Evolutionary conservation across 345 rosid species (phyloP).

Genomic region (Murraya koenigii): DNA sequence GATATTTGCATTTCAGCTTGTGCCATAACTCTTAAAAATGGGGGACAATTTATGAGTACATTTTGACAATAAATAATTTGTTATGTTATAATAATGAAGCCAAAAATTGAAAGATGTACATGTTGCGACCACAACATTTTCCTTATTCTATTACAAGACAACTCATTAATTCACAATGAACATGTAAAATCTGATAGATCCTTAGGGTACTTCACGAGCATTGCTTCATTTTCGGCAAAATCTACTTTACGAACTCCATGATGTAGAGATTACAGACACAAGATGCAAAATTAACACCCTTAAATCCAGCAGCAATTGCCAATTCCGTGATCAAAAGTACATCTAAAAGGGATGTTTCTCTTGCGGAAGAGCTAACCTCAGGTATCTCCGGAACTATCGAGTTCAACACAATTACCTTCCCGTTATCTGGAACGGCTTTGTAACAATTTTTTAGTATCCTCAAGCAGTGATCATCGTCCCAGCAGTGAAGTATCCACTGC

Average conservation of each 20-base stretch:
- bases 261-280: neutral
- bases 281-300: neutral
- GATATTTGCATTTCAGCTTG: too few relatives aligned
- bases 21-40: too few relatives aligned
- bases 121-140: too few relatives aligned
- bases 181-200: too few relatives aligned
- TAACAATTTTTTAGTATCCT: constrained; percentile 50
- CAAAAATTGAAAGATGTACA: too few relatives aligned
- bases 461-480: constrained; percentile 49
- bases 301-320: constrained; percentile 37
- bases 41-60: too few relatives aligned
- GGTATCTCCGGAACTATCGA: constrained; percentile 35
- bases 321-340: constrained; percentile 29
- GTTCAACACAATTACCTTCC: constrained; percentile 47
- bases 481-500: constrained; percentile 49
- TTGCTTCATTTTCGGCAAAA: too few relatives aligned
- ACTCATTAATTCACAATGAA: too few relatives aligned
- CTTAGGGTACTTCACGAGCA: too few relatives aligned
- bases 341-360: constrained; percentile 26
- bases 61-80: too few relatives aligned
- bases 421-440: constrained; percentile 37
- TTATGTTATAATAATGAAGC: too few relatives aligned
- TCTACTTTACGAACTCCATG: constrained; percentile 10
- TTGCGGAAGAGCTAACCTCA: constrained; percentile 20
- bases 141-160: too few relatives aligned